Base-by-base conservation (phyloP, 192 early-diverging fungal genomes). In the Coemansia furcata region DNA sequence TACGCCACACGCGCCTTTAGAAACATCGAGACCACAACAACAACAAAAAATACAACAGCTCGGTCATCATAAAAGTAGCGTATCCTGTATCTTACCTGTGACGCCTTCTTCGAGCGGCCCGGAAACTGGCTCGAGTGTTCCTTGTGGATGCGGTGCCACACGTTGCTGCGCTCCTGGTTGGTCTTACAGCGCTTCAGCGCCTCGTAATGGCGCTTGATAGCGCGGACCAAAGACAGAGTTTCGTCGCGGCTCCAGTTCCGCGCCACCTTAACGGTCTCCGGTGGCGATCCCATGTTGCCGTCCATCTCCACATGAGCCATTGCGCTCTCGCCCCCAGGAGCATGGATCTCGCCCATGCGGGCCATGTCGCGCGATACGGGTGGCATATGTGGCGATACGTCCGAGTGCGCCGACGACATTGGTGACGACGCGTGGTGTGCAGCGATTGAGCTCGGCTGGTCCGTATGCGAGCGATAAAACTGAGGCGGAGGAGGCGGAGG, bases 91-190 rank as follows among this genome's bases (percentile, higher is more conserved):
- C 74, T 67, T 76, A 81, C 78, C 78, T 82, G 79, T 6, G 79
- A 82, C 3, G 80, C 80, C 63, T 83, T 83, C 30, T 83, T 83
- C 14, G 80, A 83, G 29, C 80, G 62, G 0, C 80, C 80, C 0
- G 80, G 80, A 47, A 83, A 83, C 69, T 75, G 76, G 46, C 69
- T 67, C 36, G 80, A 83, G 29, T 83, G 80, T 59, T 83, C 80
- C 50, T 83, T 77, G 54, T 83, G 80, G 33, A 83, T 78, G 26
- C 73, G 76, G 19, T 78, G 75, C 80, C 80, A 83, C 7, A 83
- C 76, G 29, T 73, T 83, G 72, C 80, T 83, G 0, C 80, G 76
- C 72, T 83, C 80, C 80, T 83, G 80, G 72, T 83, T 83, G 2
- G 80, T 83, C 54, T 83, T 83, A 60, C 80, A 83, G 0, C 76